A percentile compares a stretch with the other conserved stretches of the same genome.
Evolutionary conservation across 257 asterid genomes (phyloP).

Genomic region (Agastache rugosa): DNA sequence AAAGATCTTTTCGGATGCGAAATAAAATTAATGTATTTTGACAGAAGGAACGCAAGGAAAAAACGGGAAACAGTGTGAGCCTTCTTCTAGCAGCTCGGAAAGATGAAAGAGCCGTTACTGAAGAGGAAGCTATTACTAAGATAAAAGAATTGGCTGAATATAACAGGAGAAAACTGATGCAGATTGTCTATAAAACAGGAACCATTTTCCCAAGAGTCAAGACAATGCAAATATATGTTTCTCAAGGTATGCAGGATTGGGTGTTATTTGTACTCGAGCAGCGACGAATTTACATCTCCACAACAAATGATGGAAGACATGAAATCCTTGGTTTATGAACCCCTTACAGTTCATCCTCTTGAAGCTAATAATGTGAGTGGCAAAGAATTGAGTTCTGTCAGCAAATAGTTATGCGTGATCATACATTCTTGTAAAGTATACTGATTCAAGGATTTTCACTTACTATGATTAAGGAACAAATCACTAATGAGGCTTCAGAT

Average conservation of each 20-base stretch:
- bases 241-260: conserved; percentile 37
- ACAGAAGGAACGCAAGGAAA: conserved; percentile 41
- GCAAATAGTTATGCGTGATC: not conserved
- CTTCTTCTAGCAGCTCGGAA: conserved; percentile 28
- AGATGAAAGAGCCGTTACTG: conserved; percentile 16
- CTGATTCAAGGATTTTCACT: not conserved
- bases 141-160: conserved; percentile 29
- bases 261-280: conserved; percentile 35
- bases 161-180: conserved; percentile 41
- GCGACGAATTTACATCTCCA: conserved; percentile 43
- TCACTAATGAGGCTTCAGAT: not conserved
- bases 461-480: not conserved
- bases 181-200: conserved; percentile 41
- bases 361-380: conserved; percentile 1
- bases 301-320: conserved; percentile 41
- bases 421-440: not conserved
- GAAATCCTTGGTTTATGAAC: conserved; percentile 36
- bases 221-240: conserved; percentile 44
- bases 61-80: conserved; percentile 34
- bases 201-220: conserved; percentile 40
- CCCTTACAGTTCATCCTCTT: conserved; percentile 25
- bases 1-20: not conserved
- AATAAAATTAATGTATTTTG: not conserved
- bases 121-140: conserved; percentile 35
- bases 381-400: not conserved